Evolutionary conservation across 495 filamentous ascomycete species (phyloP).

Genomic region (Lepidopterella palustris): DNA sequence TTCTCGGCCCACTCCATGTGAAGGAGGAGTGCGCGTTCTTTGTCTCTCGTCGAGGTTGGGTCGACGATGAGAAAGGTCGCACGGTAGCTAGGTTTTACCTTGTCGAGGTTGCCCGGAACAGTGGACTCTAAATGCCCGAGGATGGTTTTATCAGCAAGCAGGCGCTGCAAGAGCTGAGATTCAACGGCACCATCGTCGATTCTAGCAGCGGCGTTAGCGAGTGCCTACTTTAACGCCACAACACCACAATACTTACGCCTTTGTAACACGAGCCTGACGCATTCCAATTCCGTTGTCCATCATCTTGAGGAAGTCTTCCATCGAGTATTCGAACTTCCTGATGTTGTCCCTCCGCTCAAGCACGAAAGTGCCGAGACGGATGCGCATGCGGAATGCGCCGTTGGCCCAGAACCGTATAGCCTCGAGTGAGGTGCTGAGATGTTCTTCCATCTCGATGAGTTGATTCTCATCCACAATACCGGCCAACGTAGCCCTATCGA

Average conservation of each 20-base stretch:
- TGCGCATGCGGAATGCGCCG: background rate
- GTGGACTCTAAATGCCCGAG: background rate
- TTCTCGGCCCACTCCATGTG: slow-evolving; percentile 19
- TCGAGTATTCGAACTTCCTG: background rate
- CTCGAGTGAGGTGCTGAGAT: too few relatives aligned
- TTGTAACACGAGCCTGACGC: background rate
- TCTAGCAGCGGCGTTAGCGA: background rate
- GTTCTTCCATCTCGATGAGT: too few relatives aligned
- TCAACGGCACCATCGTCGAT: background rate
- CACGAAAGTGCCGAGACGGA: background rate
- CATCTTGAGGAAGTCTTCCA: background rate
- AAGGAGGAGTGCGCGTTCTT: slow-evolving; percentile 5
- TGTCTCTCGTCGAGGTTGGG: too few relatives aligned
- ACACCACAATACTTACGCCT: background rate
- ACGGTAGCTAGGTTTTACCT: background rate
- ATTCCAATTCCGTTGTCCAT: background rate
- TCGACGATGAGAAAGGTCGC: background rate
- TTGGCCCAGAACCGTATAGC: background rate
- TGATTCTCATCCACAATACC: too few relatives aligned
- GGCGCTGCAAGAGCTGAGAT: background rate
- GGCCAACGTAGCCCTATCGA: too few relatives aligned
- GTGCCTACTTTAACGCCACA: background rate
- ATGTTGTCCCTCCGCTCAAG: background rate
- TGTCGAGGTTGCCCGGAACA: background rate
- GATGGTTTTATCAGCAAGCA: background rate